Evolutionary conservation across 2,329 filamentous ascomycete species (phyloP), one percentile per base, ranked within the genome.

Genomic region (Sporothrix globosa): DNA sequence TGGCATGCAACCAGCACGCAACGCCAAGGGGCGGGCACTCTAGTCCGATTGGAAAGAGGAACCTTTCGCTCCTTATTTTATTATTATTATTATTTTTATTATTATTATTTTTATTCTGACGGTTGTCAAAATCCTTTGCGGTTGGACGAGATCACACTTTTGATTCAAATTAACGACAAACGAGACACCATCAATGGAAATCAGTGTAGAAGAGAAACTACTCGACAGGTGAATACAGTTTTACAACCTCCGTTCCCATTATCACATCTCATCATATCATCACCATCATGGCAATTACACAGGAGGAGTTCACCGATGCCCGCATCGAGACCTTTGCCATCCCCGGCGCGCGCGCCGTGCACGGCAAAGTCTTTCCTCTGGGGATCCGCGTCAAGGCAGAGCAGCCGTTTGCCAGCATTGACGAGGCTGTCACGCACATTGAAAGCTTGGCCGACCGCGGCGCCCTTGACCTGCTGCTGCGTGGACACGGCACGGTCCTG

Each of bases 401-500:
- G 2, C 21, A 34, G 19, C 14, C 39, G 10, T 66, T 66, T 60
- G 39, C 24, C 21, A 60, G 24, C 27, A 46, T 72, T 13, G 68
- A 63, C 17, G 46, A 61, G 14, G 67, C 61, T 4, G 70, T 63
- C 14, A 3, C 58, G 6, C 67, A 72, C 58, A 60, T 70, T 41
- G 68, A 63, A 30, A 4, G 11, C 3, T 63, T 67, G 21, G 58
- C 53, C 5, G 58, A 70, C 30, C 39, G 44, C 10, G 54, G 63
- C 14, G 48, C 21, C 2, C 53, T 68, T 11, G 61, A 67, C 9
- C 27, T 41, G 27, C 19, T 70, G 30, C 44, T 70, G 48, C 54
- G 30, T 24, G 41, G 66, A 34, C 70, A 69, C 61, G 72, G 72
- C 5, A 70, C 68, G 9, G 60, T 73, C 21, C 39, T 71, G 14